A percentile compares a stretch with the other conserved stretches of the same genome.
Evolutionary conservation across 306 rosid species (phyloP).

Genomic region (Medicago ruthenica): DNA sequence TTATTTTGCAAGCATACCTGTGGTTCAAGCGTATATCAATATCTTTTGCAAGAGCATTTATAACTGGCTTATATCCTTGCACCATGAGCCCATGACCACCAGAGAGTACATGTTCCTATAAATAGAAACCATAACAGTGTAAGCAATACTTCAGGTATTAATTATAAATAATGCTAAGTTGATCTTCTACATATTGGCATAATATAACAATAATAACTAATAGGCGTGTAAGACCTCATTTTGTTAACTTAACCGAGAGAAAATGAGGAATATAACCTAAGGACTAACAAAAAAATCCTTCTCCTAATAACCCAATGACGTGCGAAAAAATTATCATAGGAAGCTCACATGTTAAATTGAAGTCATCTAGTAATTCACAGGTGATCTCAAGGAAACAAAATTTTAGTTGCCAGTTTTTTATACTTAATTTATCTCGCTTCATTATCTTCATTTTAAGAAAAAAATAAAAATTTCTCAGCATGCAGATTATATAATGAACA

Average conservation of each 20-base stretch:
- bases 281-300: neutral
- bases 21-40: conserved; percentile 68
- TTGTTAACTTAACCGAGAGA: neutral
- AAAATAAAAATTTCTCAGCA: neutral
- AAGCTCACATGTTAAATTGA: conserved; percentile 16
- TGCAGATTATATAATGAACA: conserved; percentile 1
- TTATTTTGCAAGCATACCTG: conserved; percentile 54
- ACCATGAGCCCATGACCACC: conserved; percentile 94
- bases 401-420: neutral
- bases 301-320: neutral
- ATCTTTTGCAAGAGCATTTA: conserved; percentile 74
- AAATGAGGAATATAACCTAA: neutral
- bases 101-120: conserved; percentile 74
- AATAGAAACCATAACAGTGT: conserved; percentile 39
- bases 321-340: conserved; percentile 5
- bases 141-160: conserved; percentile 39
- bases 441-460: neutral
- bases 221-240: neutral
- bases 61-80: conserved; percentile 74
- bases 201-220: conserved; percentile 28
- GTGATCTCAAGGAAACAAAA: neutral
- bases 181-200: conserved; percentile 11
- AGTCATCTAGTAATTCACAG: neutral
- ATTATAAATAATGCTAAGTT: neutral
- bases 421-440: neutral